Base-by-base conservation (phyloP, 2,329 filamentous ascomycete genomes). In the Colletotrichum navitas region DNA sequence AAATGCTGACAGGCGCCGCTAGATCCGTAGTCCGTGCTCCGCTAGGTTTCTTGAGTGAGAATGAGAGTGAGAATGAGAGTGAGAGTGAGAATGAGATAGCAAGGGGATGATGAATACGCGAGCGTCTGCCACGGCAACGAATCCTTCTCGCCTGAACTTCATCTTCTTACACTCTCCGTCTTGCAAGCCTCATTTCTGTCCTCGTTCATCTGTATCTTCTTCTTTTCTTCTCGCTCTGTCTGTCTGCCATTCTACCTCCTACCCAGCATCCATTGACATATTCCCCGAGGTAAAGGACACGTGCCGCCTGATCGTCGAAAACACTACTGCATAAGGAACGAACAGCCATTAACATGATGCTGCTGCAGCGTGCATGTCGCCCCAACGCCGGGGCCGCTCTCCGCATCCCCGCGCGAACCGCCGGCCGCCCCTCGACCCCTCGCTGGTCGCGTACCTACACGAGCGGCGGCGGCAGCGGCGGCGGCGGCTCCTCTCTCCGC, bases 401-500 rank as follows among this genome's bases (percentile, higher is more conserved):
- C 64, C 29, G 26, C 21, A 43, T 47, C 29, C n/a, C 63, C 32
- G 64, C 55, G 16, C 43, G 29, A 18, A 43, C 29, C 14, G 24
- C 39, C 16, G 14, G 24, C 63, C 55, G 56, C 14, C 5, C 54
- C 32, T 36, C 58, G 34, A 34, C 49, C 6, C 63, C 56, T 43
- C 68, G 63, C 6, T 67, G 68, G 68, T 49, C 68, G 41, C 68
- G 68, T 45, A 26, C 21, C 26, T 58, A 66, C 56, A 62, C 68
- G 5, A 52, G 24, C 58, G 51, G 56, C 41, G 51, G 56, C 41
- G 51, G 24, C 51, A 2, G 56, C 51, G 51, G 56, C 41, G 51
- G 56, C 41, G 51, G 21, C 51, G 5, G 58, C 51, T 43, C 66
- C 26, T 41, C 64, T 0, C 54, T 36, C 51, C 51, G 51, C 11